phyloP scores from a whole-genome alignment of 1,284 basidiomycete species.

The Trichosporon coremiiforme region DNA sequence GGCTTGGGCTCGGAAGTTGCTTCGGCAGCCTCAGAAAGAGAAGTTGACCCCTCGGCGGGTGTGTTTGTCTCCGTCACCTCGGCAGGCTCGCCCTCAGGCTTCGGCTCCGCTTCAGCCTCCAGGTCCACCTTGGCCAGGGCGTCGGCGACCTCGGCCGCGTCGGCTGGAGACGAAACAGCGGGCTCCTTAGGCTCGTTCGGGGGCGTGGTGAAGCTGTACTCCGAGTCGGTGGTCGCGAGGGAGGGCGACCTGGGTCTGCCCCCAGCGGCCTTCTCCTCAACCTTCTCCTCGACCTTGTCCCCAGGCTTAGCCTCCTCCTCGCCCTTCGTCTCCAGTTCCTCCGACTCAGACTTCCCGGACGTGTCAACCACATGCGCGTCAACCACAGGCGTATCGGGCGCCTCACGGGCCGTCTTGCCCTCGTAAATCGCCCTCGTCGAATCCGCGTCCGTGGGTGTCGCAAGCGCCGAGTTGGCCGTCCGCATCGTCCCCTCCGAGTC shows the following conservation, averaged over 20 bases:
- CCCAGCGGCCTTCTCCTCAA: not conserved
- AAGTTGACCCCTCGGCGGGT: not conserved
- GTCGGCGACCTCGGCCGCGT: slow-evolving; percentile 1
- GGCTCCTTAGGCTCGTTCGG: slow-evolving; percentile 21
- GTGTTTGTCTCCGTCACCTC: not conserved
- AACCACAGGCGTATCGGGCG: not conserved
- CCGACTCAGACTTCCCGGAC: slow-evolving; percentile 6
- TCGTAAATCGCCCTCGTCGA: not conserved
- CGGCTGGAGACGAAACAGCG: not conserved
- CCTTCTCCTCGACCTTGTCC: not conserved
- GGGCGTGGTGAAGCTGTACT: slow-evolving; percentile 24
- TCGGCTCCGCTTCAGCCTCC: slow-evolving; percentile 12
- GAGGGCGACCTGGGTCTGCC: slow-evolving; percentile 20
- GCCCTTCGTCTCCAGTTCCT: not conserved
- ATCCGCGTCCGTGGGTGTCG: slow-evolving; percentile 3
- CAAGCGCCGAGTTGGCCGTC: not conserved
- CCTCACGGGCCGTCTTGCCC: slow-evolving; percentile 22
- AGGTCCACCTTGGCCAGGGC: not conserved
- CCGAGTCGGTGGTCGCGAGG: slow-evolving; percentile 15
- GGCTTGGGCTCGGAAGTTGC: not conserved
- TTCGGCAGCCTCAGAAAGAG: not conserved
- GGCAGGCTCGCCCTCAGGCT: slow-evolving; percentile 6
- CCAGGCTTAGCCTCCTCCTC: not conserved
- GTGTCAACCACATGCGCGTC: not conserved
- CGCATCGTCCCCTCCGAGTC: not conserved